Base-by-base conservation (phyloP, 2,329 filamentous ascomycete genomes). In the Botrytis porri region DNA sequence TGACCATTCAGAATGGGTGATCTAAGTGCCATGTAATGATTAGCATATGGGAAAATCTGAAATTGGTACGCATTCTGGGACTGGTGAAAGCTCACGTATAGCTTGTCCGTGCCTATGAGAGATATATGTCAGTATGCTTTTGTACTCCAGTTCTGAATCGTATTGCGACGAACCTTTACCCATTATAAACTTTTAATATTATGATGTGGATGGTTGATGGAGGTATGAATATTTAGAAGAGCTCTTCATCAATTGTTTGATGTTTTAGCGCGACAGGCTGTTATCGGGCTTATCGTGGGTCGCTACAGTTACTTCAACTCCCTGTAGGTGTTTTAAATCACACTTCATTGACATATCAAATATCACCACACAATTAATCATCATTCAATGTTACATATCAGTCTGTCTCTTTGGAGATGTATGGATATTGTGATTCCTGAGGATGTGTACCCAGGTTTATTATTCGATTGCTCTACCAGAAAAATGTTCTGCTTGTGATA, bases 1-100 rank as follows among this genome's bases (percentile, higher is more conserved):
- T 12, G 94, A 91, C 96, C 96, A 99, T 86, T 99, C 96, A 59
- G 93, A 97, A 84, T 99, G 97, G 72, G 96, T 99, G 80, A 99
- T 99, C 87, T 90, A 18, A 86, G 61, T 37, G 32, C 39, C 35
- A 57, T 37, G 37, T 41, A 18, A 57, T 48, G 39, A 54, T 67
- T 57, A 67, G 65, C 65, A 57, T 66, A 5, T 57, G 16, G 35
- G 48, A 32, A 45, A 57, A 59, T 29, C 57, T 61, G 37, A 66
- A 22, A 61, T 74, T 59, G 73, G 70, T n/a, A 57, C 6, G 6
- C 32, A 41, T 48, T 60, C 37, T 45, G 20, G 18, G n/a, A 57
- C n/a, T 57, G 51, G 51, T 57, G 51, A 57, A 32, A 65, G 75
- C 77, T 54, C 77, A 79, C 77, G 41, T 80, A 80, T 72, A 89